Evolutionary conservation across 208 protist species (phyloP), one percentile per base, ranked within the genome.

Genomic region (Trypanosoma platydactyli): DNA sequence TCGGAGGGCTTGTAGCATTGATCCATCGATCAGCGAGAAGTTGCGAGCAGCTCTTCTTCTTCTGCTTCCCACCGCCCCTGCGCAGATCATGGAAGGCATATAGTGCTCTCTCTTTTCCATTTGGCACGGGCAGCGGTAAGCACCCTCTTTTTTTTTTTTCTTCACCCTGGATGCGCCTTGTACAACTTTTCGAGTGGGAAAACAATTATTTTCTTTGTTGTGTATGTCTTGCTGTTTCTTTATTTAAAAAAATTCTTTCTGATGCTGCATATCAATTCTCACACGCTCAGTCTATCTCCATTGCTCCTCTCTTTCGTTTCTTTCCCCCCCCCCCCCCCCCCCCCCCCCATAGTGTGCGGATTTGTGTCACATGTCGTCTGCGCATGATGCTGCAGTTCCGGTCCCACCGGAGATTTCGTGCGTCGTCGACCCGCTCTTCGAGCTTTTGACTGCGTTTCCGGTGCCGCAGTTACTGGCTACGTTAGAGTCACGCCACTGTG

Each of bases 391-490:
- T 35, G 52, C 38, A 3, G 69, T 54, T 1, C 69, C 62, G 13
- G 7, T 59, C 9, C 69, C 69, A 40, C 62, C 62, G 27, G 69
- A 64, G 7, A 29, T 75, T 6, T 59, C n/a, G 30, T 22, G 38
- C 35, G 25, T 46, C 25, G 62, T 57, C 11, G 61, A 75, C 41
- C 55, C 69, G 18, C 41, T 68, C 27, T 42, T 75, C 25, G 55
- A 68, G 30, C 46, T 75, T 22, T 35, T 75, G 29, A 25, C 60
- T n/a, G 60, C 69, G 16, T 75, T 75, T 44, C 69, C 69, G 22
- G 33, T 64, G 22, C 69, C 69, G 25, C 60, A 75, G 48, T 35
- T 75, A 13, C 44, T 64, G 33, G 24, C 49, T 5, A 64, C 62
- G 30, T 59, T 55, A 22, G 15, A 30, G 11, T 22, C 40, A n/a